phyloP scores from a whole-genome alignment of 2,329 filamentous ascomycete species.

The Huntiella abstrusa region DNA sequence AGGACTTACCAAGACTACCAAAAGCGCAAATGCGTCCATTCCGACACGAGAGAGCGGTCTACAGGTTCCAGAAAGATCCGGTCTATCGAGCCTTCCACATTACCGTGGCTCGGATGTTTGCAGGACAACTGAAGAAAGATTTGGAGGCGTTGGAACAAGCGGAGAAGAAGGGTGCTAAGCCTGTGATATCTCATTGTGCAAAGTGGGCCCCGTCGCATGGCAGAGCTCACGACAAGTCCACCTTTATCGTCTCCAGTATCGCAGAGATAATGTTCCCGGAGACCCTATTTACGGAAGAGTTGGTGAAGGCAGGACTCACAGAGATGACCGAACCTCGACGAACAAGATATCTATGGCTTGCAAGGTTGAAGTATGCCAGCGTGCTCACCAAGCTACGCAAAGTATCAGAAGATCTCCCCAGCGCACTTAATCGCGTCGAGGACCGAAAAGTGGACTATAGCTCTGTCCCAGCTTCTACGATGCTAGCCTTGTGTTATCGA shows the following conservation, averaged over 20 bases:
- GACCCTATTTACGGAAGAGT: constrained; percentile 16
- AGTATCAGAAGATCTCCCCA: constrained; percentile 33
- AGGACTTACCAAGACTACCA: too few species aligned
- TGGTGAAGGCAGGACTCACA: constrained; percentile 17
- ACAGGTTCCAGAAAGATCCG: too few species aligned
- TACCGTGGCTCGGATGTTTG: too few species aligned
- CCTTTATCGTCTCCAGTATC: constrained; percentile 36
- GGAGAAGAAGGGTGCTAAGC: constrained; percentile 21
- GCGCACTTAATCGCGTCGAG: constrained; percentile 10
- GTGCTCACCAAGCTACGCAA: constrained; percentile 32
- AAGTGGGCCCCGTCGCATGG: constrained; percentile 41
- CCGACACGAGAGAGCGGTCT: too few species aligned
- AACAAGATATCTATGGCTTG: constrained; percentile 32
- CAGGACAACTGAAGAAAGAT: constrained; percentile 18
- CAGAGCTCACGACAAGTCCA: constrained; percentile 38
- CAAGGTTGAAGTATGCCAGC: constrained; percentile 33
- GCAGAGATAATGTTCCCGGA: constrained; percentile 32
- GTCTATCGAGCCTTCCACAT: too few species aligned
- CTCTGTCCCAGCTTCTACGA: too few species aligned
- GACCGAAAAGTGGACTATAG: too few species aligned
- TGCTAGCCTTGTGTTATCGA: too few species aligned
- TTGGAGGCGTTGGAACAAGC: constrained; percentile 21
- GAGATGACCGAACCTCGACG: constrained; percentile 13
- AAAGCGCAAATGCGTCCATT: too few species aligned
- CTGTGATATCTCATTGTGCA: constrained; percentile 33